Evolutionary conservation across 2,329 filamentous ascomycete genomes (phyloP), one percentile per base, ranked within the genome.

Genomic region (Cercospora beticola): DNA sequence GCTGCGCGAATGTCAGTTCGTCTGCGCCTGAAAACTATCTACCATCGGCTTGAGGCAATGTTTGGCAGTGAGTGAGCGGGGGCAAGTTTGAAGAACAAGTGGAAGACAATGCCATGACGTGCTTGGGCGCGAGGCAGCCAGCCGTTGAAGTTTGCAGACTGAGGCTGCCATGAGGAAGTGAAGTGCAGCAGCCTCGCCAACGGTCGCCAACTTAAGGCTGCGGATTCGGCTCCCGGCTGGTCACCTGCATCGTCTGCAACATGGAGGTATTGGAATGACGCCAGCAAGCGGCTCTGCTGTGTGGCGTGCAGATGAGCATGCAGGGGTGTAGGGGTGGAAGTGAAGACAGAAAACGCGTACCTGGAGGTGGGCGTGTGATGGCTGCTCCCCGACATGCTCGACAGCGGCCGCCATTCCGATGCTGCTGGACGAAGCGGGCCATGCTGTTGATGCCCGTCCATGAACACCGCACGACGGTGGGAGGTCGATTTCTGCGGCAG

Each of bases 401-500:
- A 77, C 31, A 67, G 33, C 52, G 76, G 72, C 69, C 74, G 73
- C 73, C 75, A 73, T 72, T 72, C 72, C 66, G 74, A 70, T 43
- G 36, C 36, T 36, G 33, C 33, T 52, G 73, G 71, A 52, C 59
- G 58, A 31, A 68, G 64, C 60, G 54, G 16, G 23, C 52, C 76
- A 75, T 77, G 43, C n/a, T 49, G 43, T 0, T 23, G 70, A 69
- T 73, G 68, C 62, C 64, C 62, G 67, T 76, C 76, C 75, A 76
- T 77, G 63, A 65, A 74, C 68, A 54, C 64, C 69, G 56, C 33
- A 49, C 43, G 56, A 21, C 40, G 14, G 16, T 16, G 43, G 6
- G 18, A 43, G 8, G 62, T 16, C 28, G 62, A 64, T 28, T 9
- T 28, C 21, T 40, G 62, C 43, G n/a, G 43, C 23, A 23, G 30